A percentile compares a stretch with the other conserved stretches of the same genome.
Conservation (phyloP, 2,329 filamentous ascomycete genomes). For the Penicillium sp. region DNA sequence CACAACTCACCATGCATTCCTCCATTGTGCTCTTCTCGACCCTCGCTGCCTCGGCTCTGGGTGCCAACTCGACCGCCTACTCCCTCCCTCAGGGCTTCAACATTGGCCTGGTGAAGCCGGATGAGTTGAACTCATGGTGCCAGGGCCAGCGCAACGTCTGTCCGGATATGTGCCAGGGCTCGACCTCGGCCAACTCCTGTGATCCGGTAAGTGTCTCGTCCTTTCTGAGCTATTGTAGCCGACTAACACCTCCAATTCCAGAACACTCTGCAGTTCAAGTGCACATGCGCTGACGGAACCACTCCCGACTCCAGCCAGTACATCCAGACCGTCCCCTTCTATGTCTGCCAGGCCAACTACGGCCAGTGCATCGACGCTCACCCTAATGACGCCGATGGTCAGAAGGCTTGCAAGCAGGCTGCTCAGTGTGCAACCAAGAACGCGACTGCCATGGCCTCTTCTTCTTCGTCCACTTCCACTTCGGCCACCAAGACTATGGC, state of each 20-base stretch:
- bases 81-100: conserved; percentile 42
- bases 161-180: conserved; percentile 54
- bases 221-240: neutral
- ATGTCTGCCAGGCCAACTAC: conserved; percentile 53
- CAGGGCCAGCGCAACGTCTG: conserved; percentile 55
- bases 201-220: conserved; percentile 47
- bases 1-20: conserved; percentile 45
- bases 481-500: conserved; percentile 24
- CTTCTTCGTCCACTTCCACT: conserved; percentile 17
- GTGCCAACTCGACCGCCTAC: conserved; percentile 35
- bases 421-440: conserved; percentile 51
- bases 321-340: conserved; percentile 55
- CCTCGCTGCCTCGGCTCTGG: conserved; percentile 44
- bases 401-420: conserved; percentile 46
- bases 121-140: conserved; percentile 50
- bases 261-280: conserved; percentile 50
- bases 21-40: conserved; percentile 45
- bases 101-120: conserved; percentile 36
- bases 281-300: conserved; percentile 54
- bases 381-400: conserved; percentile 44
- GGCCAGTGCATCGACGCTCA: conserved; percentile 45
- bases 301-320: conserved; percentile 54
- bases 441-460: conserved; percentile 31
- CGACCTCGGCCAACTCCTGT: conserved; percentile 51
- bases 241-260: conserved; percentile 10